Base-by-base conservation (phyloP, 148 eudicot species). In the Cornus kousa region DNA sequence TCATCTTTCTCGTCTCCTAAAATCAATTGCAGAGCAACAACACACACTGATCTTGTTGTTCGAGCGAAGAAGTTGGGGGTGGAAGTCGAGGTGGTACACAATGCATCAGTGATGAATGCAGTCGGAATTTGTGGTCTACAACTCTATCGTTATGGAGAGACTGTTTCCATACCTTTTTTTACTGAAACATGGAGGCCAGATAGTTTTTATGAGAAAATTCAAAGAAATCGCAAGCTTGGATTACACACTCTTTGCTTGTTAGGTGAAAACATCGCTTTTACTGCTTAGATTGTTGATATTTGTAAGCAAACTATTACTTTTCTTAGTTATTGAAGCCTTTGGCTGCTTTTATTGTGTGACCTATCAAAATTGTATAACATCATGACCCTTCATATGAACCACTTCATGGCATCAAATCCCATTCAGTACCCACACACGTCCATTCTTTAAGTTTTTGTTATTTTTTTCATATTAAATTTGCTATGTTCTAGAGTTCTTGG, bases 111-210 rank as follows among this genome's bases (percentile, higher is more conserved):
- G 57, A 93, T 96, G 92, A 96, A 92, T 82, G 98, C 97, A 35
- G 77, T 96, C 80, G 98, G 99, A 37, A 83, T 93, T 40, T 96
- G 99, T 85, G 99, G 98, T 40, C 86, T 96, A 67, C 98, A 96
- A 67, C 85, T 96, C 65, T 96, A 96, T 79, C 95, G 95, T 3
- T 96, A 92, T 87, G 98, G 99, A 77, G 99, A 93, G 85, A 93
- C 98, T 13, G 86, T 96, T 67, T 96, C 99, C 12, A 87, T 96
- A 74, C 98, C 98, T 0, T 96, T 96, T 78, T 96, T 96, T 80
- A 96, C 99, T 0, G 99, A 93, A 39, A 90, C 95, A 57, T 96
- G 98, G 98, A 90, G 92, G 78, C 99, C 98, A 13, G 92, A 92
- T 76, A 96, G 98, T 85, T 96, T 96, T 74, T 93, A 96, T 64